A percentile compares a stretch with the other conserved stretches of the same genome.
phyloP scores from a whole-genome alignment of 768 basidiomycete genomes.

The Mycena rosella region DNA sequence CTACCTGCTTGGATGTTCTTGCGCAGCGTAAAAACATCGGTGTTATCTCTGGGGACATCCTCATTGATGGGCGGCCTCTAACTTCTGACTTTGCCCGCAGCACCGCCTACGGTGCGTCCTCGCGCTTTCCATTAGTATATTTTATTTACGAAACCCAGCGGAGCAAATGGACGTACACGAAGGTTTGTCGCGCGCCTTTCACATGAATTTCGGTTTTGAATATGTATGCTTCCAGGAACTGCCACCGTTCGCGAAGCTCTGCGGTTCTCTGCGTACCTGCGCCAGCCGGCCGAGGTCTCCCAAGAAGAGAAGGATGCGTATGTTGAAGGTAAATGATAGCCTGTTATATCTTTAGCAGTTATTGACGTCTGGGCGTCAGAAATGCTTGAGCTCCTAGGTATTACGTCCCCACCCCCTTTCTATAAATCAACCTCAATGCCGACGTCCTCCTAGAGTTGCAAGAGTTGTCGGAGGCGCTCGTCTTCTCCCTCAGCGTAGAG shows the following conservation, averaged over 20 bases:
- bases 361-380: conserved; percentile 46
- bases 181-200: conserved; percentile 40
- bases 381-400: conserved; percentile 84
- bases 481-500: conserved; percentile 75
- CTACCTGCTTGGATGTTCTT: conserved; percentile 80
- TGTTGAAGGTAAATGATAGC: conserved; percentile 59
- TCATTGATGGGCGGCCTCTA: conserved; percentile 76
- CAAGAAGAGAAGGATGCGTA: conserved; percentile 83
- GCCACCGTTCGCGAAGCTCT: conserved; percentile 88
- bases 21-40: conserved; percentile 82
- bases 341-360: neutral
- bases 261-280: conserved; percentile 87
- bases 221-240: conserved; percentile 55
- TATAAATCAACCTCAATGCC: no score
- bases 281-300: conserved; percentile 77
- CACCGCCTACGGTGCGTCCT: conserved; percentile 89
- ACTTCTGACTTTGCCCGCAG: conserved; percentile 68
- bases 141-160: conserved; percentile 54
- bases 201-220: neutral
- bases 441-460: conserved; percentile 73
- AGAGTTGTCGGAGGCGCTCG: conserved; percentile 85
- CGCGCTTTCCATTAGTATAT: no score
- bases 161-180: conserved; percentile 93
- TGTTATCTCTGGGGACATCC: conserved; percentile 70
- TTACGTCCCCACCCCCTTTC: neutral